These are phyloP conservation scores for Epichloe glyceriae DNA, from an alignment of 2,329 filamentous ascomycete species.

Conservation along the genomic window DNA sequence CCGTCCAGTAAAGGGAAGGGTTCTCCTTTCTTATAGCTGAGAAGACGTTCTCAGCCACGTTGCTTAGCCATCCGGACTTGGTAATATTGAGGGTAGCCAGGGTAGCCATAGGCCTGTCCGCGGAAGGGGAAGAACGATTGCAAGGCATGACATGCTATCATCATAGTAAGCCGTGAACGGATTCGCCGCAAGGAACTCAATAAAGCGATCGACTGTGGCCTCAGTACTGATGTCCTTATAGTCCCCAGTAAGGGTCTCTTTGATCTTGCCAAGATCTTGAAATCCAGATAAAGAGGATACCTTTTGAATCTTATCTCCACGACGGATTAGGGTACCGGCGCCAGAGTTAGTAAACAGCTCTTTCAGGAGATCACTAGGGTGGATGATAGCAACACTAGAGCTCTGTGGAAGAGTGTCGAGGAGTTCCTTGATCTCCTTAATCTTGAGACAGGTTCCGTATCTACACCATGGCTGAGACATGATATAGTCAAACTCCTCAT, in stretches of 20 bases:
- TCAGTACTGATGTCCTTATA: slow-evolving; percentile 69
- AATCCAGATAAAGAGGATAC: slow-evolving; percentile 62
- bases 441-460: slow-evolving; percentile 91
- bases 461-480: slow-evolving; percentile 93
- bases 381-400: slow-evolving; percentile 93
- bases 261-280: slow-evolving; percentile 61
- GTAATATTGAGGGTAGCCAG: slow-evolving; percentile 86
- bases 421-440: slow-evolving; percentile 92
- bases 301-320: slow-evolving; percentile 78
- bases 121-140: slow-evolving; percentile 69
- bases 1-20: slow-evolving; percentile 87
- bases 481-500: slow-evolving; percentile 86
- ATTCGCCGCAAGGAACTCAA: slow-evolving; percentile 62
- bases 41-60: slow-evolving; percentile 92
- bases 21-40: slow-evolving; percentile 87
- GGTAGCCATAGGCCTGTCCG: slow-evolving; percentile 59
- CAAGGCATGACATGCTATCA: slow-evolving; percentile 83
- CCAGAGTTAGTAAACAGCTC: slow-evolving; percentile 95
- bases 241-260: slow-evolving; percentile 70
- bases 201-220: slow-evolving; percentile 74
- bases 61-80: slow-evolving; percentile 87
- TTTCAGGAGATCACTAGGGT: slow-evolving; percentile 89
- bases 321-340: slow-evolving; percentile 81
- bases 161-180: slow-evolving; percentile 92
- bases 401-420: slow-evolving; percentile 78